Evolutionary conservation across 78 protist genomes (phyloP).

Genomic region (Dictyostelium firmibasis): DNA sequence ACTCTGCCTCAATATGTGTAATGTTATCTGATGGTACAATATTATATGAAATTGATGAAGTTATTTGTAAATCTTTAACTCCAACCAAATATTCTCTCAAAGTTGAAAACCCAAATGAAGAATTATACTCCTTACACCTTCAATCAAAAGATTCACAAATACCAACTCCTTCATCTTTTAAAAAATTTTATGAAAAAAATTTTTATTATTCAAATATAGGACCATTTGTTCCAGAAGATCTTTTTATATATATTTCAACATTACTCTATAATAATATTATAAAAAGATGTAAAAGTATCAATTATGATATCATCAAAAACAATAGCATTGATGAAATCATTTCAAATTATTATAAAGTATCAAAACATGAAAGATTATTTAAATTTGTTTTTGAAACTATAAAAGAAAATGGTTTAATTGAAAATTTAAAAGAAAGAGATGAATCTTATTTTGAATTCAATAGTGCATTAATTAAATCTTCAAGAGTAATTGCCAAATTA

Average conservation of each 20-base stretch:
- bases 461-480: background rate
- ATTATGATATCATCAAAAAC: background rate
- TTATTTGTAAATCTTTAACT: background rate
- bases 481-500: background rate
- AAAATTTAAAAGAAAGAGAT: background rate
- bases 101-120: slow-evolving; percentile 29
- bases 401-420: background rate
- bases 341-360: background rate
- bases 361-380: background rate
- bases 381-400: background rate
- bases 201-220: no score
- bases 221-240: no score
- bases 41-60: background rate
- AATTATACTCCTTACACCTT: background rate
- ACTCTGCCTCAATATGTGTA: background rate
- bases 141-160: slow-evolving; percentile 23
- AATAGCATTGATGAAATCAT: background rate
- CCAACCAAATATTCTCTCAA: background rate
- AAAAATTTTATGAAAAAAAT: background rate
- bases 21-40: slow-evolving; percentile 36
- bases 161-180: background rate
- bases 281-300: background rate
- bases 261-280: background rate
- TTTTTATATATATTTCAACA: background rate
- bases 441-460: background rate